phyloP scores from a whole-genome alignment of 768 basidiomycete species.

The Amanita pseudoporphyria region DNA sequence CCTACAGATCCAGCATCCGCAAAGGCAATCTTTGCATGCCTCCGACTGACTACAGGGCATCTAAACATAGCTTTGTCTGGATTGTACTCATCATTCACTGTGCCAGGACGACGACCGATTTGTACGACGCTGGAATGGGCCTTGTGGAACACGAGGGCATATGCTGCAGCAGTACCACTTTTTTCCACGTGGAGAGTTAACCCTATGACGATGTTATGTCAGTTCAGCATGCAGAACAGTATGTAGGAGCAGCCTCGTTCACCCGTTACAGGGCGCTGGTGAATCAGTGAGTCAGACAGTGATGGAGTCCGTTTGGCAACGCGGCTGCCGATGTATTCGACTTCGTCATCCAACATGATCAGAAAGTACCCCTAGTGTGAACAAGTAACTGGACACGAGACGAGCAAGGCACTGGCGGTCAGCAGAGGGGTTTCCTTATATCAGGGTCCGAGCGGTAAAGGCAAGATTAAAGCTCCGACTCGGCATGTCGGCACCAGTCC shows the following conservation, averaged over 20 bases:
- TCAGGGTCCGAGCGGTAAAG: background rate
- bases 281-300: conserved; percentile 17
- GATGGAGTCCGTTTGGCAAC: conserved; percentile 16
- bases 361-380: background rate
- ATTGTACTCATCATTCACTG: conserved; percentile 30
- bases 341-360: conserved; percentile 44
- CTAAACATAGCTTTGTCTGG: conserved; percentile 51
- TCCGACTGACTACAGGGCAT: conserved; percentile 72
- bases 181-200: conserved; percentile 50
- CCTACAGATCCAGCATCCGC: conserved; percentile 62
- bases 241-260: conserved; percentile 17
- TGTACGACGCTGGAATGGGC: conserved; percentile 39
- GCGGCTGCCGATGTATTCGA: conserved; percentile 46
- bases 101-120: conserved; percentile 60
- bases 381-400: background rate
- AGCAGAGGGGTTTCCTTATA: conserved; percentile 3
- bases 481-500: background rate
- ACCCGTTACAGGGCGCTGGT: conserved; percentile 31
- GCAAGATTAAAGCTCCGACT: conserved; percentile 3
- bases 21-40: conserved; percentile 70
- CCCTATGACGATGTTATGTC: conserved; percentile 28
- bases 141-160: conserved; percentile 44
- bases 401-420: background rate
- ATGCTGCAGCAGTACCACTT: conserved; percentile 32
- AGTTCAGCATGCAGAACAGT: conserved; percentile 13